Percentiles rank a stretch among this genome's conserved stretches.
Conservation (phyloP, 352 stramenopile genomes). For the Phytophthora nicotianae region DNA sequence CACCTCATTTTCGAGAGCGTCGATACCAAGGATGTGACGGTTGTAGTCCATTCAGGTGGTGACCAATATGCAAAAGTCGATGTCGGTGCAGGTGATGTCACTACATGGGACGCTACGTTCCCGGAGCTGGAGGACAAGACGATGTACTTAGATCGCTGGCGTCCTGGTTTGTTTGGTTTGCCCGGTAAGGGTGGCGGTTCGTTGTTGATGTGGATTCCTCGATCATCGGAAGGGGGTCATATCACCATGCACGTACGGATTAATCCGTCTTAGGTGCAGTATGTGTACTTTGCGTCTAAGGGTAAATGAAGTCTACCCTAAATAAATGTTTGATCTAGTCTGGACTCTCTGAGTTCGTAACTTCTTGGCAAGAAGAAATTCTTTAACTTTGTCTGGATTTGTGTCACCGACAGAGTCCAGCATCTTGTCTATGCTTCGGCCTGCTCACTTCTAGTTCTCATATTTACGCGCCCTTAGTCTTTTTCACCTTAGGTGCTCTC, state of each 20-base stretch:
- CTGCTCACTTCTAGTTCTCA: neutral
- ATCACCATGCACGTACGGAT: constrained; percentile 55
- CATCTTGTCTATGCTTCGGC: too few relatives aligned
- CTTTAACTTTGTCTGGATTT: too few relatives aligned
- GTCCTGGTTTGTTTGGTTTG: constrained; percentile 29
- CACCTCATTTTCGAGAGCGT: constrained; percentile 39
- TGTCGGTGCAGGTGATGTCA: constrained; percentile 25
- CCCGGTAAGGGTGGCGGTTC: constrained; percentile 30
- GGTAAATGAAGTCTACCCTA: too few relatives aligned
- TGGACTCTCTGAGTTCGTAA: too few relatives aligned
- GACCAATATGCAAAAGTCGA: constrained; percentile 29
- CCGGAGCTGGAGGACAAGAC: constrained; percentile 43
- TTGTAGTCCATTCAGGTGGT: constrained; percentile 29
- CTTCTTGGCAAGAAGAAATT: too few relatives aligned
- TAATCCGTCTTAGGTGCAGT: constrained; percentile 33
- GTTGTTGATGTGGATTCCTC: constrained; percentile 34
- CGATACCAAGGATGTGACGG: constrained; percentile 41
- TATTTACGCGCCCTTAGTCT: constrained; percentile 24
- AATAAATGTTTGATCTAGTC: too few relatives aligned
- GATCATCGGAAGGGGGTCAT: constrained; percentile 35
- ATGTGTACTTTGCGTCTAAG: constrained; percentile 6
- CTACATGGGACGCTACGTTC: constrained; percentile 32
- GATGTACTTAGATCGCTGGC: constrained; percentile 47
- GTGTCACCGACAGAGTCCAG: too few relatives aligned
- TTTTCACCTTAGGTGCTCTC: constrained; percentile 14